phyloP scores from a whole-genome alignment of 352 stramenopile genomes.

The Phytophthora brassicae region DNA sequence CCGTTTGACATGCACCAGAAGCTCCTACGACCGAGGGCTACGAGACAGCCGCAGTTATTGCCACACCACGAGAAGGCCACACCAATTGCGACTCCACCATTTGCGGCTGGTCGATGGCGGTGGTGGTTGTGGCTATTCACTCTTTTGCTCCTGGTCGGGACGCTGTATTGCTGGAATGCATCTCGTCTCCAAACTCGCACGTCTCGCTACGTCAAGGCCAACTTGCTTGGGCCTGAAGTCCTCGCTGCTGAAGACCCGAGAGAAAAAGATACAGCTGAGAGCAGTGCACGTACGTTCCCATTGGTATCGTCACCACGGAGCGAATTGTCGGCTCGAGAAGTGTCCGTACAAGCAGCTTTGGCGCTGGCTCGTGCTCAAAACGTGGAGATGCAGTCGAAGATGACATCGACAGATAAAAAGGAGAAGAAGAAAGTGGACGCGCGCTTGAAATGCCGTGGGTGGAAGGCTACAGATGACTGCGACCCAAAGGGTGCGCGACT shows the following conservation, averaged over 20 bases:
- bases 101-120: neutral
- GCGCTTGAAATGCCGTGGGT: constrained; percentile 29
- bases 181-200: too few species aligned
- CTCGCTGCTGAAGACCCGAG: neutral
- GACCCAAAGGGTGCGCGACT: constrained; percentile 18
- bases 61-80: neutral
- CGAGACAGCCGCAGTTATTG: constrained; percentile 6
- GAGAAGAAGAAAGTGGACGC: constrained; percentile 23
- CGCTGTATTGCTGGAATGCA: constrained; percentile 23
- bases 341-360: constrained; percentile 20
- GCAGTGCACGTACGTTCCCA: too few species aligned
- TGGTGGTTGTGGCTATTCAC: constrained; percentile 17
- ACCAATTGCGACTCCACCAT: neutral
- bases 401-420: constrained; percentile 12
- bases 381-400: constrained; percentile 15
- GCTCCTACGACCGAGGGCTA: constrained; percentile 13
- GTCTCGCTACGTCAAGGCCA: too few species aligned
- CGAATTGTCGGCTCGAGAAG: constrained; percentile 15
- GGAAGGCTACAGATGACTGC: constrained; percentile 28
- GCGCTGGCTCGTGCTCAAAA: constrained; percentile 16
- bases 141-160: constrained; percentile 10
- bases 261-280: neutral
- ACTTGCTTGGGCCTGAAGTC: neutral
- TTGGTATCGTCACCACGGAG: too few species aligned
- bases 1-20: constrained; percentile 15